Conservation (phyloP, 768 basidiomycete genomes). For the Peribolospora baueri region DNA sequence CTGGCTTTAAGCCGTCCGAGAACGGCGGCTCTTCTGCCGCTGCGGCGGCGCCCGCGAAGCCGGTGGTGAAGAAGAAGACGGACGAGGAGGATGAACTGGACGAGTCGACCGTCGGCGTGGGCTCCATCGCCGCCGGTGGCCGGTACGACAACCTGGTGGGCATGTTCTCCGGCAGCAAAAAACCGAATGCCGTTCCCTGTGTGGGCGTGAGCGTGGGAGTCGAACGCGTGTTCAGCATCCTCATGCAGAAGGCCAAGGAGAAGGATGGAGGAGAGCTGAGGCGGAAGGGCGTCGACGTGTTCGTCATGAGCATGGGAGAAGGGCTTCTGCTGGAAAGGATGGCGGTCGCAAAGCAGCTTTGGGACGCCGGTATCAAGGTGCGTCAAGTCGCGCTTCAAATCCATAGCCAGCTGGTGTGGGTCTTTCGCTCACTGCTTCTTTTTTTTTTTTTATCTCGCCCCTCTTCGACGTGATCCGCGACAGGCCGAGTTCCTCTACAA, state of each 20-base stretch:
- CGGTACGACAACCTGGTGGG: constrained; percentile 88
- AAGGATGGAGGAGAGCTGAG: constrained; percentile 31
- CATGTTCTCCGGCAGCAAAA: constrained; percentile 33
- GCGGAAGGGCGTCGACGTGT: constrained; percentile 79
- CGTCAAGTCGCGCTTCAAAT: constrained; percentile 8
- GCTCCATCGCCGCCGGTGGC: constrained; percentile 97
- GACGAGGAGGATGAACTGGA: constrained; percentile 64
- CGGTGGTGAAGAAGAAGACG: constrained; percentile 17
- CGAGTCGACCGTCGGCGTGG: constrained; percentile 79
- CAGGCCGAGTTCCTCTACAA: constrained; percentile 85
- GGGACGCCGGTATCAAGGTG: constrained; percentile 72
- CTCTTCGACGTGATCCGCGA: background rate
- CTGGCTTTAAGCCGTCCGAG: constrained; percentile 29
- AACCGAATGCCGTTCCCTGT: constrained; percentile 39
- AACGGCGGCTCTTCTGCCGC: constrained; percentile 4
- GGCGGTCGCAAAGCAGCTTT: constrained; percentile 46
- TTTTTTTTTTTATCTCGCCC: background rate
- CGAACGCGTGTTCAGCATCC: constrained; percentile 72
- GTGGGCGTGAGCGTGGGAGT: constrained; percentile 80
- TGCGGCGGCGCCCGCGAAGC: constrained; percentile 20
- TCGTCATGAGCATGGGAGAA: constrained; percentile 74
- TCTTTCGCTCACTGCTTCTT: too few relatives aligned
- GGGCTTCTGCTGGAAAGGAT: constrained; percentile 69
- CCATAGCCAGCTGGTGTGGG: too few relatives aligned
- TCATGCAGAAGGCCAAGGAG: constrained; percentile 64